phyloP scores from a whole-genome alignment of 148 eudicot genomes.

The Nepenthes mirabilis region DNA sequence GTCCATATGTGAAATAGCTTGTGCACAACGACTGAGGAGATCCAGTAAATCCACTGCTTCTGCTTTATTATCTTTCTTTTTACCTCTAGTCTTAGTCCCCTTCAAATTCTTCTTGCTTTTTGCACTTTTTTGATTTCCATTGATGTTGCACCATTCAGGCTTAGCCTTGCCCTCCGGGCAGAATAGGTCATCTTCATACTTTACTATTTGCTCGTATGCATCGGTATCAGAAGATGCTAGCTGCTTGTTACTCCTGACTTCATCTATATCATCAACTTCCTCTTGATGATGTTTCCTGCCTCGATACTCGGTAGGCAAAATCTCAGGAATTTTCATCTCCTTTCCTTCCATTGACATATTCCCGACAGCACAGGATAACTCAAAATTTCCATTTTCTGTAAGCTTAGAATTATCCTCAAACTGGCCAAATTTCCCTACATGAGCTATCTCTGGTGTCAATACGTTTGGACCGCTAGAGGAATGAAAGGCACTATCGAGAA shows the following conservation, averaged over 20 bases:
- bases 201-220: constrained; percentile 23
- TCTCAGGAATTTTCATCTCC: background rate
- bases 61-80: constrained; percentile 5
- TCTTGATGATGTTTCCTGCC: constrained; percentile 18
- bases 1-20: constrained; percentile 26
- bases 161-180: constrained; percentile 25
- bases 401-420: background rate
- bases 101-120: constrained; percentile 3
- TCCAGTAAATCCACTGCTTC: constrained; percentile 30
- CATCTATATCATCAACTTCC: background rate
- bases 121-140: constrained; percentile 1
- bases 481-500: background rate
- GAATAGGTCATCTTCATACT: constrained; percentile 33
- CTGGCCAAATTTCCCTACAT: background rate
- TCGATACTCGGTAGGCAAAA: constrained; percentile 6
- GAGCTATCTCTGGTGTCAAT: background rate
- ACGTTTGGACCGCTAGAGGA: background rate
- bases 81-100: constrained; percentile 13
- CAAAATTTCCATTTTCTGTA: background rate
- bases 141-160: constrained; percentile 12
- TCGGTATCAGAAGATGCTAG: constrained; percentile 12
- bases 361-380: background rate
- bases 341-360: background rate
- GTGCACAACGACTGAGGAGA: constrained; percentile 37
- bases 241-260: constrained; percentile 22